Evolutionary conservation across 805 yeast species (phyloP).

Genomic region (Metschnikowia lachancei): DNA sequence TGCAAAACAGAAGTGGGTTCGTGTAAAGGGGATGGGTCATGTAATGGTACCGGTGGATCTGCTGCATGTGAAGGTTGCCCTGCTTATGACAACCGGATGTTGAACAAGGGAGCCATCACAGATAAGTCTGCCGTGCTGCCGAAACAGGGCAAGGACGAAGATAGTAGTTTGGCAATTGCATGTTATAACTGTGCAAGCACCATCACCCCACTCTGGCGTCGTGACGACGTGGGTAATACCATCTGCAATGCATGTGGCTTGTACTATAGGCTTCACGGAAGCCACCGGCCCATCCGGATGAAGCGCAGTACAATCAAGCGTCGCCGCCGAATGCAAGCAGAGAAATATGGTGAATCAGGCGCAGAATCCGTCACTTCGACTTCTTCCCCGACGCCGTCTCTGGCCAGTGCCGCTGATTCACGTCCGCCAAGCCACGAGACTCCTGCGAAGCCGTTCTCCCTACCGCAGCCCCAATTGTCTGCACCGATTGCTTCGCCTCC

Average conservation of each 20-base stretch:
- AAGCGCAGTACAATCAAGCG: slow-evolving; percentile 72
- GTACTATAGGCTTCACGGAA: slow-evolving; percentile 71
- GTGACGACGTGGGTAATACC: slow-evolving; percentile 77
- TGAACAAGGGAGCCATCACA: slow-evolving; percentile 18
- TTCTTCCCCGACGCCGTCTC: slow-evolving; percentile 2
- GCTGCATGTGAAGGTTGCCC: slow-evolving; percentile 81
- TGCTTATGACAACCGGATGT: slow-evolving; percentile 68
- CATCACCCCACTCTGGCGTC: slow-evolving; percentile 82
- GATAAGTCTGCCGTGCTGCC: slow-evolving; percentile 13
- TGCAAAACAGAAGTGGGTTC: slow-evolving; percentile 50
- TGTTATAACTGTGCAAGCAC: slow-evolving; percentile 84
- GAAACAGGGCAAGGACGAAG: slow-evolving; percentile 24
- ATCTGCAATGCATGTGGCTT: slow-evolving; percentile 89
- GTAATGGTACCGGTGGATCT: slow-evolving; percentile 87
- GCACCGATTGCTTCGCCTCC: slow-evolving; percentile 3
- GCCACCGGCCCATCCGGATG: slow-evolving; percentile 73
- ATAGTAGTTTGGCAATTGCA: slow-evolving; percentile 59
- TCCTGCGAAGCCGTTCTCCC: neutral
- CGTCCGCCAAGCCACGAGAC: slow-evolving; percentile 1
- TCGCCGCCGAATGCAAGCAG: slow-evolving; percentile 49
- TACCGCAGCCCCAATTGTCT: neutral
- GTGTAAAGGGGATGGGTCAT: slow-evolving; percentile 73
- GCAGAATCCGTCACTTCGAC: neutral
- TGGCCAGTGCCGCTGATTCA: neutral
- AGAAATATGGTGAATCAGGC: slow-evolving; percentile 3